Conservation (phyloP, 768 basidiomycete genomes). For the Termitomyces sp. region DNA sequence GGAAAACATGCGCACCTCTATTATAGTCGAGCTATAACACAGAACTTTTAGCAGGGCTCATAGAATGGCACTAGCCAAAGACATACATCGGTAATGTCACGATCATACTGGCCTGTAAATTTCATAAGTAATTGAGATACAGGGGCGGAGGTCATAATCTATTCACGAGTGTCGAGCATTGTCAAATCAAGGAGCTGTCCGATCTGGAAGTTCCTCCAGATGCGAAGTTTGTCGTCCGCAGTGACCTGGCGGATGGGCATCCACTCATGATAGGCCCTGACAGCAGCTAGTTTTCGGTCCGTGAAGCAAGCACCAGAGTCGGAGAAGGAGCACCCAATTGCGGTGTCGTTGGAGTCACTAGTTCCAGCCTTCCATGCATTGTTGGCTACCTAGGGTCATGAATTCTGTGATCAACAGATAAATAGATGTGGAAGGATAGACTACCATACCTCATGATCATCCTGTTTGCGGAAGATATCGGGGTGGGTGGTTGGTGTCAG, state of each 20-base stretch:
- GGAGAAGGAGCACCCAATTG: constrained; percentile 44
- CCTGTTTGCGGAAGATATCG: not conserved
- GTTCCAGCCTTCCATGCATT: constrained; percentile 5
- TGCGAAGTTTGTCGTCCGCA: constrained; percentile 48
- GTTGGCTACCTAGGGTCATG: not conserved
- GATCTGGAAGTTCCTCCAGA: constrained; percentile 61
- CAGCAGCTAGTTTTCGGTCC: constrained; percentile 52
- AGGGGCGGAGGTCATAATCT: not conserved
- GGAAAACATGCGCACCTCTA: not conserved
- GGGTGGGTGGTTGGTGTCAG: not conserved
- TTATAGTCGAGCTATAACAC: not conserved
- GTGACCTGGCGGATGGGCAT: constrained; percentile 58
- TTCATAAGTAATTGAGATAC: not conserved
- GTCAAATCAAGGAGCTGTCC: constrained; percentile 55
- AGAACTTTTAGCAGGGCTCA: not conserved
- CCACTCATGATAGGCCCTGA: constrained; percentile 59
- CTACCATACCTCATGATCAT: not conserved
- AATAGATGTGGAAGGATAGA: not conserved
- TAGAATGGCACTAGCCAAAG: not conserved
- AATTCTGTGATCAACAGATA: not conserved
- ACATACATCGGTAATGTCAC: not conserved
- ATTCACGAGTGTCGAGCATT: constrained; percentile 56
- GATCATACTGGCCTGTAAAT: not conserved
- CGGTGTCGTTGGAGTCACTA: constrained; percentile 40
- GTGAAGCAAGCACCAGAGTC: constrained; percentile 39